These are phyloP conservation scores for Xylaria sp. DNA, from an alignment of 2,329 filamentous ascomycete genomes.

Conservation along the genomic window DNA sequence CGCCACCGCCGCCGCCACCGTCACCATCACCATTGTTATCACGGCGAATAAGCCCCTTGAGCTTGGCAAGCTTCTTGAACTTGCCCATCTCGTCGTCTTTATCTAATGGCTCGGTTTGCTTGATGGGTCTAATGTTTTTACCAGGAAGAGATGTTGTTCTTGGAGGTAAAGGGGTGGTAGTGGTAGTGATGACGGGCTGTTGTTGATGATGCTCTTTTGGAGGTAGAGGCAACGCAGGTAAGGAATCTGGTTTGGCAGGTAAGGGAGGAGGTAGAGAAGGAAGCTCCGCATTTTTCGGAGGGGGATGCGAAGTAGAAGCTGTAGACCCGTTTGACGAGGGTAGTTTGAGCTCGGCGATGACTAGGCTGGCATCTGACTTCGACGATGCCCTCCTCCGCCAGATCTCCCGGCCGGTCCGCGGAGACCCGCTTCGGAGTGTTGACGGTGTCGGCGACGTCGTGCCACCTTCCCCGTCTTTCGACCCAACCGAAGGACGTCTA, in stretches of 20 bases:
- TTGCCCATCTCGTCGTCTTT: constrained; percentile 37
- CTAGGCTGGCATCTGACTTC: constrained; percentile 59
- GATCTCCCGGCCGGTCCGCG: constrained; percentile 49
- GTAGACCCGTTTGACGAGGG: constrained; percentile 63
- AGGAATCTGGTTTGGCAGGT: constrained; percentile 32
- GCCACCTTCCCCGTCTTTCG: constrained; percentile 22
- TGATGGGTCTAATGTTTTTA: constrained; percentile 44
- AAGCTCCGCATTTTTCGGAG: constrained; percentile 34
- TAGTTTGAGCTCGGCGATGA: constrained; percentile 62
- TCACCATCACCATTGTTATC: constrained; percentile 21
- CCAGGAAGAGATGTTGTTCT: constrained; percentile 44
- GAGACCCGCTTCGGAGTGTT: constrained; percentile 41
- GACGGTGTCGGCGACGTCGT: constrained; percentile 39
- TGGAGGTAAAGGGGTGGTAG: constrained; percentile 38
- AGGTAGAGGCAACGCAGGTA: constrained; percentile 41
- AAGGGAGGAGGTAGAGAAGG: constrained; percentile 43
- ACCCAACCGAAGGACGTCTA: constrained; percentile 31
- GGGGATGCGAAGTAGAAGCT: constrained; percentile 41
- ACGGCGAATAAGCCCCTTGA: constrained; percentile 40
- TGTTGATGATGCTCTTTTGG: constrained; percentile 19
- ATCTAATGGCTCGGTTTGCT: constrained; percentile 34
- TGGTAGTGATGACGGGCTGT: background rate
- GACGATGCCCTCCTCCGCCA: constrained; percentile 63
- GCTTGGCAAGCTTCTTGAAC: constrained; percentile 36
- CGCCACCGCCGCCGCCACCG: constrained; percentile 18